Evolutionary conservation across 1,139 yeast genomes (phyloP).

Genomic region (Diutina mesorugosa): DNA sequence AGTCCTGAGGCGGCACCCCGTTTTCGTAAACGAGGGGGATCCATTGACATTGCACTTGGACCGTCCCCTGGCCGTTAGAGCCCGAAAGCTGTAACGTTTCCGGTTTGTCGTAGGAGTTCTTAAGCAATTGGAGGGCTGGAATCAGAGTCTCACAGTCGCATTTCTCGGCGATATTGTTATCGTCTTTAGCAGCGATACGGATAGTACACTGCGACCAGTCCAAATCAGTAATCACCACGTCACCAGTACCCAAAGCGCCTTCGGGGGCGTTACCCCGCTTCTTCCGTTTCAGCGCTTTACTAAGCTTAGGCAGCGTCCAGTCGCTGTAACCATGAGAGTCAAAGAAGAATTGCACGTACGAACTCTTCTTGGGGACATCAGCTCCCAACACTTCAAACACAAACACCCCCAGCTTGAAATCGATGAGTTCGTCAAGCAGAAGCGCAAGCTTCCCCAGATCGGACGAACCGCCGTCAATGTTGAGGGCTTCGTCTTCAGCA

Average conservation of each 20-base stretch:
- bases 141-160: slow-evolving; percentile 50
- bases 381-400: slow-evolving; percentile 55
- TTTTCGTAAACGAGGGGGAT: slow-evolving; percentile 52
- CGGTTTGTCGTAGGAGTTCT: slow-evolving; percentile 52
- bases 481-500: slow-evolving; percentile 21
- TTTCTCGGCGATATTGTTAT: slow-evolving; percentile 43
- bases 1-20: slow-evolving; percentile 61
- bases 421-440: slow-evolving; percentile 47
- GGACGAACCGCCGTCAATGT: slow-evolving; percentile 16
- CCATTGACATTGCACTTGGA: slow-evolving; percentile 61
- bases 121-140: slow-evolving; percentile 57
- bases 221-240: slow-evolving; percentile 60
- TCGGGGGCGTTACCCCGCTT: slow-evolving; percentile 22
- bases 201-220: slow-evolving; percentile 59
- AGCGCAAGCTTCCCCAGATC: slow-evolving; percentile 34
- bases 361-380: slow-evolving; percentile 35
- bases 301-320: slow-evolving; percentile 34
- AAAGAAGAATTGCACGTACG: slow-evolving; percentile 59
- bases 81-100: slow-evolving; percentile 30
- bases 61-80: slow-evolving; percentile 34
- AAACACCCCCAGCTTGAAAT: slow-evolving; percentile 64
- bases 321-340: slow-evolving; percentile 62
- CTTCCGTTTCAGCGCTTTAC: slow-evolving; percentile 13
- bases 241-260: slow-evolving; percentile 44
- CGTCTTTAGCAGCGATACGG: slow-evolving; percentile 43